phyloP scores from a whole-genome alignment of 345 rosid genomes.

The Toxicodendron radicans region DNA sequence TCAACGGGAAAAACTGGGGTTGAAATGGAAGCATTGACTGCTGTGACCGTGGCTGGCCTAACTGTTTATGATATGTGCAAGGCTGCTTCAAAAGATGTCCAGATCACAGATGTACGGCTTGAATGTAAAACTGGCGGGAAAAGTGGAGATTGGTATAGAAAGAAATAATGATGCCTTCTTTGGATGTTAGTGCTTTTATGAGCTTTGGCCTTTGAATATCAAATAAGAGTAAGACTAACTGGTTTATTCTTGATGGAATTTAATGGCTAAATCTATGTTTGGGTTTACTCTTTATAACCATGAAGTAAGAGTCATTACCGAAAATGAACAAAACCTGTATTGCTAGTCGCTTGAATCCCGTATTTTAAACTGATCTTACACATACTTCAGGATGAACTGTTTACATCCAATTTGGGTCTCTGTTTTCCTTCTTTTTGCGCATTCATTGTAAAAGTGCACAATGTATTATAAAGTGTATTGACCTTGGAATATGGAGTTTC shows the following conservation, averaged over 20 bases:
- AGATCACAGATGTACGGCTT: slow-evolving; percentile 56
- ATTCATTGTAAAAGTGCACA: neutral
- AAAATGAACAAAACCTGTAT: neutral
- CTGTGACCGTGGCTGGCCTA: slow-evolving; percentile 75
- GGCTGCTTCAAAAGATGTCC: slow-evolving; percentile 87
- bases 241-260: neutral
- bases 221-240: neutral
- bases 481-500: neutral
- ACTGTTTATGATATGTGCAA: slow-evolving; percentile 98
- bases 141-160: slow-evolving; percentile 74
- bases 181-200: neutral
- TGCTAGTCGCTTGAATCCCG: neutral
- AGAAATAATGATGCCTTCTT: slow-evolving; percentile 25
- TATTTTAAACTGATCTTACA: neutral
- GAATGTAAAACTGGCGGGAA: slow-evolving; percentile 83
- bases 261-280: slow-evolving; percentile 2
- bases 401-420: neutral
- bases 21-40: slow-evolving; percentile 94
- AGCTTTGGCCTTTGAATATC: neutral
- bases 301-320: neutral
- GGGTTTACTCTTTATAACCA: neutral
- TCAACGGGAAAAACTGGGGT: slow-evolving; percentile 86
- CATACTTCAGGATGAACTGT: neutral
- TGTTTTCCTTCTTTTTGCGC: neutral
- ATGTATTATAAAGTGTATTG: neutral